Percentiles rank a stretch among this genome's conserved stretches.
Evolutionary conservation across 768 basidiomycete genomes (phyloP).

Genomic region (Leucocoprinus birnbaumii): DNA sequence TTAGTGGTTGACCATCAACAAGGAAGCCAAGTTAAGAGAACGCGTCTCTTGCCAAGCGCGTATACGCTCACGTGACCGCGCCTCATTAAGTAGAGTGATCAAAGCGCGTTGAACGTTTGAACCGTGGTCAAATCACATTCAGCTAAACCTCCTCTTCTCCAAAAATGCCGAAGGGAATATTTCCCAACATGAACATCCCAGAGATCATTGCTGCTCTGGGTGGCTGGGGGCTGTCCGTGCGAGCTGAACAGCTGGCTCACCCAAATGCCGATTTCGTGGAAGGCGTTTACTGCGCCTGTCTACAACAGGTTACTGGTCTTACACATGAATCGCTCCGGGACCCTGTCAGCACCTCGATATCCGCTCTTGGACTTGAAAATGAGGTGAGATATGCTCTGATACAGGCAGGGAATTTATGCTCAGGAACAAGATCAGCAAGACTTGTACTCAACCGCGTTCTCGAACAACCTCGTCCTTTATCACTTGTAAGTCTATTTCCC

Average conservation of each 20-base stretch:
- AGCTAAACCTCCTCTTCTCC: not conserved
- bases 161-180: slow-evolving; percentile 49
- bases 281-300: slow-evolving; percentile 64
- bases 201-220: slow-evolving; percentile 66
- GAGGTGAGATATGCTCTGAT: slow-evolving; percentile 28
- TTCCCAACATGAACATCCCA: slow-evolving; percentile 59
- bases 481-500: slow-evolving; percentile 52
- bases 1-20: slow-evolving; percentile 1
- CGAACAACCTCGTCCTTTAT: slow-evolving; percentile 62
- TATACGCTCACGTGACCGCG: slow-evolving; percentile 9
- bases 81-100: no score
- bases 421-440: slow-evolving; percentile 42
- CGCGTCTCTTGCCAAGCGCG: slow-evolving; percentile 13
- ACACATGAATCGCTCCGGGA: slow-evolving; percentile 55
- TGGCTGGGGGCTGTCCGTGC: slow-evolving; percentile 68
- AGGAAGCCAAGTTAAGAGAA: not conserved
- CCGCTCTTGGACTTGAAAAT: slow-evolving; percentile 47
- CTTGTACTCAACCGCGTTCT: slow-evolving; percentile 55
- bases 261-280: slow-evolving; percentile 74
- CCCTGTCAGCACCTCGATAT: slow-evolving; percentile 53
- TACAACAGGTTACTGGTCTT: slow-evolving; percentile 69
- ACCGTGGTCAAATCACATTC: no score
- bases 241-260: slow-evolving; percentile 61
- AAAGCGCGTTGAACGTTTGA: no score
- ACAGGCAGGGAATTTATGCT: not conserved